These are phyloP conservation scores for Agrostemma githago DNA, from an alignment of 148 eudicot genomes.

Conservation along the genomic window DNA sequence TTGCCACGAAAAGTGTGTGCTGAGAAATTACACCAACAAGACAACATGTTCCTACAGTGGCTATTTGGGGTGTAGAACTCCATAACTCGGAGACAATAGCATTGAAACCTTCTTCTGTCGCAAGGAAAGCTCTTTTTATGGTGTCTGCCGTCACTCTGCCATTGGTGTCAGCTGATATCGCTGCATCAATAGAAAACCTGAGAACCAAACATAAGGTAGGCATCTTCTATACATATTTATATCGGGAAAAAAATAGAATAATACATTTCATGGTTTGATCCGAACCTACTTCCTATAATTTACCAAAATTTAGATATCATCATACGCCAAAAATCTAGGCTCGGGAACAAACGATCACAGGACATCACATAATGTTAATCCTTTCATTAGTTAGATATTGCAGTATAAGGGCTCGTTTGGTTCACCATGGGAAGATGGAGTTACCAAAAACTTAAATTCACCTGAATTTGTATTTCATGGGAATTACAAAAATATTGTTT, in stretches of 20 bases:
- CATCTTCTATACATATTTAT: constrained; percentile 12
- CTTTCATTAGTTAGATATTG: too few relatives aligned
- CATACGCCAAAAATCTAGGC: neutral
- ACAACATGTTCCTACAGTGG: constrained; percentile 67
- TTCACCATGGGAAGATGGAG: neutral
- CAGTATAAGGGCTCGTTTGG: too few relatives aligned
- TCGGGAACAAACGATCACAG: too few relatives aligned
- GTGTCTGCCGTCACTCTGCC: constrained; percentile 59
- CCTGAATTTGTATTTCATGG: too few relatives aligned
- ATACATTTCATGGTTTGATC: neutral
- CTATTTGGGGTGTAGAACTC: constrained; percentile 47
- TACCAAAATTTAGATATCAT: neutral
- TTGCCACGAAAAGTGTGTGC: constrained; percentile 59
- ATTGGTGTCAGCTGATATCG: constrained; percentile 35
- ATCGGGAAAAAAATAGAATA: neutral
- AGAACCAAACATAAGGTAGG: constrained; percentile 32
- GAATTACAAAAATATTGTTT: too few relatives aligned
- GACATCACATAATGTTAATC: too few relatives aligned
- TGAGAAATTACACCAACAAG: constrained; percentile 57
- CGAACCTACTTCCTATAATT: neutral
- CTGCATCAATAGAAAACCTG: constrained; percentile 52
- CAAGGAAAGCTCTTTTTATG: constrained; percentile 51
- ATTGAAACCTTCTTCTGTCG: constrained; percentile 60
- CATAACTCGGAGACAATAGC: constrained; percentile 45
- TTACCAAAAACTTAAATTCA: too few relatives aligned